Percentiles rank a stretch among this genome's conserved stretches.
Evolutionary conservation across 805 yeast genomes (phyloP).

Genomic region (Schwanniomyces pseudopolymorphus): DNA sequence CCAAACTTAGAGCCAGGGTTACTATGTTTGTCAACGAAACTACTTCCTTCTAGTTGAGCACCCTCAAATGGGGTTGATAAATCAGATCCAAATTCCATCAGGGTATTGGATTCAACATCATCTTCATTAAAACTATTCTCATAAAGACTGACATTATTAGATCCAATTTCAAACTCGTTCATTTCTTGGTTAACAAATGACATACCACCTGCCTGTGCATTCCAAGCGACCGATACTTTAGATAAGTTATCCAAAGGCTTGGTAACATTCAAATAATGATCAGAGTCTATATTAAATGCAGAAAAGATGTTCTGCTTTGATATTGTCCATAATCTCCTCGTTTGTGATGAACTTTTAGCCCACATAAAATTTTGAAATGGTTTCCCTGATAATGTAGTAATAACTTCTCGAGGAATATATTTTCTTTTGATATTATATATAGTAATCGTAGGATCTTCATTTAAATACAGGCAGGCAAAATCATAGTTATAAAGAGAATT

Average conservation of each 20-base stretch:
- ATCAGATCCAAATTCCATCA: neutral
- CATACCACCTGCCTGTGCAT: slow-evolving; percentile 47
- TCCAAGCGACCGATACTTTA: slow-evolving; percentile 58
- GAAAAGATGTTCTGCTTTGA: slow-evolving; percentile 40
- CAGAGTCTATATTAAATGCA: slow-evolving; percentile 31
- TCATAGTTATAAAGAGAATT: slow-evolving; percentile 53
- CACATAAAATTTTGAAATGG: slow-evolving; percentile 44
- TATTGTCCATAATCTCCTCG: slow-evolving; percentile 38
- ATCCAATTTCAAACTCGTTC: slow-evolving; percentile 35
- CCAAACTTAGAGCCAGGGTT: neutral
- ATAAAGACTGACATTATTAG: neutral
- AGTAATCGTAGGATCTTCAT: slow-evolving; percentile 68
- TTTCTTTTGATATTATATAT: slow-evolving; percentile 71
- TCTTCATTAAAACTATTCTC: slow-evolving; percentile 1
- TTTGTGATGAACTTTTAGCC: slow-evolving; percentile 25
- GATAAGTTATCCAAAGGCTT: slow-evolving; percentile 52
- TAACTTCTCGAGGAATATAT: slow-evolving; percentile 70
- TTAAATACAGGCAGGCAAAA: slow-evolving; percentile 70
- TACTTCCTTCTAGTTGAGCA: neutral
- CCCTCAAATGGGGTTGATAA: neutral
- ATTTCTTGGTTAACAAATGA: slow-evolving; percentile 52
- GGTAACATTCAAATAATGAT: slow-evolving; percentile 20
- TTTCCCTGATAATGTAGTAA: slow-evolving; percentile 47
- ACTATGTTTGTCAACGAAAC: neutral
- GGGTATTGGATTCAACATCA: neutral